These are phyloP conservation scores for Diddensiella santjacobensis DNA, from an alignment of 805 yeast genomes.

Conservation along the genomic window DNA sequence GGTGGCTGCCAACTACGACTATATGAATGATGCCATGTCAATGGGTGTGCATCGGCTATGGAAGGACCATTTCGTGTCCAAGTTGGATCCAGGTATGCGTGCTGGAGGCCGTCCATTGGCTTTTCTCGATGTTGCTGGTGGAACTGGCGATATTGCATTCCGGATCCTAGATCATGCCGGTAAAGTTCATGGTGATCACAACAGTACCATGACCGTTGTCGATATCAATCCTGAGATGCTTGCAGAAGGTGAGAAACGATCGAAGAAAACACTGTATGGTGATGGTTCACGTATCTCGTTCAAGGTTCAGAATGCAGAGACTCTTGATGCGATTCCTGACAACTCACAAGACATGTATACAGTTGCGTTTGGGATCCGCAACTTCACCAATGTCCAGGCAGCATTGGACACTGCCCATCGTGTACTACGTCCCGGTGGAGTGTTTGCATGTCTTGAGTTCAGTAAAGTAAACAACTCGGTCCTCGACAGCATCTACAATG, in stretches of 20 bases:
- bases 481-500: conserved; percentile 73
- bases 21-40: conserved; percentile 98
- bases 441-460: conserved; percentile 93
- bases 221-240: conserved; percentile 97
- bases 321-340: conserved; percentile 74
- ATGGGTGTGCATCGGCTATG: conserved; percentile 91
- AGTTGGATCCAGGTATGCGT: conserved; percentile 89
- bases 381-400: conserved; percentile 90
- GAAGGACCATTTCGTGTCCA: conserved; percentile 86
- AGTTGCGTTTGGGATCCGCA: conserved; percentile 94
- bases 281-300: conserved; percentile 65
- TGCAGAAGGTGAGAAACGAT: conserved; percentile 82
- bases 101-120: conserved; percentile 81
- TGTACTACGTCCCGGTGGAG: conserved; percentile 95
- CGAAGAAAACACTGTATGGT: conserved; percentile 54
- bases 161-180: conserved; percentile 91
- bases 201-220: conserved; percentile 80
- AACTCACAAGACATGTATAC: conserved; percentile 93
- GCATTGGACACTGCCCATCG: conserved; percentile 95
- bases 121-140: conserved; percentile 97
- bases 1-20: conserved; percentile 90
- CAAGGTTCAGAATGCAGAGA: conserved; percentile 89
- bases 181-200: conserved; percentile 64
- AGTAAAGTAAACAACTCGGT: conserved; percentile 82
- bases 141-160: conserved; percentile 97